phyloP scores from a whole-genome alignment of 1,284 basidiomycete species.

The Austropuccinia psidii region DNA sequence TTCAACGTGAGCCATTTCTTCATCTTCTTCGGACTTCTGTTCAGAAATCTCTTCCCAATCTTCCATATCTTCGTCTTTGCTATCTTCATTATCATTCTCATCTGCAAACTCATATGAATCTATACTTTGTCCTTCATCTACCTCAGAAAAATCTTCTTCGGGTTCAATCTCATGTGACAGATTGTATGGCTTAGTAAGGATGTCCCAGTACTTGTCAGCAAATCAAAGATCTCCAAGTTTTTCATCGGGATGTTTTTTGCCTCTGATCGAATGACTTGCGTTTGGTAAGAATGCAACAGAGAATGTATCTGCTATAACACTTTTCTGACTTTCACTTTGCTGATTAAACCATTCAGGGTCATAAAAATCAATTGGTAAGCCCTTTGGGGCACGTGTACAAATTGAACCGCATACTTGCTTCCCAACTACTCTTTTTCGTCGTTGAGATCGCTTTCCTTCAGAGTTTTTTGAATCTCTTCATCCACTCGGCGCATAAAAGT shows the following conservation, averaged over 20 bases:
- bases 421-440: no score
- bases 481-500: no score
- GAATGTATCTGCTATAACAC: background rate
- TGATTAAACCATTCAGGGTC: constrained; percentile 2
- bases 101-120: background rate
- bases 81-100: background rate
- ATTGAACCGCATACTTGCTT: no score
- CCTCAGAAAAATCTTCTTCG: background rate
- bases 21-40: no score
- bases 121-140: background rate
- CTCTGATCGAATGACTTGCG: background rate
- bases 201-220: constrained; percentile 4
- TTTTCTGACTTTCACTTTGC: background rate
- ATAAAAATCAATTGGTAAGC: constrained; percentile 7
- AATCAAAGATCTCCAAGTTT: background rate
- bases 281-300: background rate
- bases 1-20: no score
- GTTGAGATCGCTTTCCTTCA: no score
- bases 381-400: constrained; percentile 1
- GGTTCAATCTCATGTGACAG: background rate
- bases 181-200: background rate
- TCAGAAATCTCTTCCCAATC: background rate
- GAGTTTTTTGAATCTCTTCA: no score
- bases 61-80: background rate
- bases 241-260: constrained; percentile 21